Evolutionary conservation across 192 early-diverging fungal species (phyloP).

Genomic region (Mortierella claussenii): DNA sequence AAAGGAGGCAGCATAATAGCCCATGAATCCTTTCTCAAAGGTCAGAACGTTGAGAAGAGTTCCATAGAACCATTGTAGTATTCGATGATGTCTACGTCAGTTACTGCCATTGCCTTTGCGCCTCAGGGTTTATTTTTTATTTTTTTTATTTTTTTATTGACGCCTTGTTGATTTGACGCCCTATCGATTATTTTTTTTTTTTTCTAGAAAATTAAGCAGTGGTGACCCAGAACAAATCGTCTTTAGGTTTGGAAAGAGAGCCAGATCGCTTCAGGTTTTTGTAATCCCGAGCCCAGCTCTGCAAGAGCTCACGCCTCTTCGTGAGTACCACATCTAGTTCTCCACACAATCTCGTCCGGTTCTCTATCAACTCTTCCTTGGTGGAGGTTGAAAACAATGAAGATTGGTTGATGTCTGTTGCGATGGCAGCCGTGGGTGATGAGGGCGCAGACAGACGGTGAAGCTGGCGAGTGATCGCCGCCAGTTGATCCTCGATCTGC

Average conservation of each 20-base stretch:
- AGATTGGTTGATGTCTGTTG: background rate
- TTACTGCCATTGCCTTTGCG: background rate
- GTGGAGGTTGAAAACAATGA: background rate
- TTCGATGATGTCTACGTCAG: no score
- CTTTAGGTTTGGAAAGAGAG: constrained; percentile 34
- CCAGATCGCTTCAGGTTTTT: constrained; percentile 48
- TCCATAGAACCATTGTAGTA: no score
- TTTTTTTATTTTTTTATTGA: background rate
- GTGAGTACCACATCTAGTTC: constrained; percentile 30
- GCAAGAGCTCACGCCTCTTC: constrained; percentile 36
- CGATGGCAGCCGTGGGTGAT: constrained; percentile 7
- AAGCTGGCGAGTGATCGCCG: constrained; percentile 31
- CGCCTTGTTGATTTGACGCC: background rate
- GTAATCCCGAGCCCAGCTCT: constrained; percentile 52
- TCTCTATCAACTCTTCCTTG: constrained; percentile 22
- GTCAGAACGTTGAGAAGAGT: no score
- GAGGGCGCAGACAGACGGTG: constrained; percentile 4
- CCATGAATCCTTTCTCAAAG: no score
- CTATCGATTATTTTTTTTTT: no score
- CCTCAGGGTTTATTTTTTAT: background rate
- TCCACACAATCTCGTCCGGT: constrained; percentile 25
- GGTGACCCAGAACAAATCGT: constrained; percentile 47
- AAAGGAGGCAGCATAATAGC: no score
- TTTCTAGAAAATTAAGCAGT: constrained; percentile 49
- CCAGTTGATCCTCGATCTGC: constrained; percentile 35